phyloP scores from a whole-genome alignment of 2,329 filamentous ascomycete genomes.

The Teratosphaeria zuluensis region DNA sequence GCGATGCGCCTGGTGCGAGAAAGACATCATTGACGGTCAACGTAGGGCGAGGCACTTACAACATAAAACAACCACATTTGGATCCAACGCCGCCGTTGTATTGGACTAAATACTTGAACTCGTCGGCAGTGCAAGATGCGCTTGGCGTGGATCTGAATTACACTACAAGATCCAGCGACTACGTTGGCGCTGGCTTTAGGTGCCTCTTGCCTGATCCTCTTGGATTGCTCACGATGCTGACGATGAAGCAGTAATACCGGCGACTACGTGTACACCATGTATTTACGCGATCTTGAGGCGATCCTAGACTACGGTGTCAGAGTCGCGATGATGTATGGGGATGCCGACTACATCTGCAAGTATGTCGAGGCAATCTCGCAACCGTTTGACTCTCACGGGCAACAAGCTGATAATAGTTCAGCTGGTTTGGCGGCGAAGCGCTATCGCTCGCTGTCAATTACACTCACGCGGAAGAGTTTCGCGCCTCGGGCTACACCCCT shows the following conservation, averaged over 20 bases:
- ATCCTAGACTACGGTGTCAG: constrained; percentile 32
- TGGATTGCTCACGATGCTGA: neutral
- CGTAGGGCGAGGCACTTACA: constrained; percentile 44
- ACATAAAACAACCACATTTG: constrained; percentile 42
- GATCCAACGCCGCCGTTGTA: constrained; percentile 32
- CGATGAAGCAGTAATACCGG: constrained; percentile 12
- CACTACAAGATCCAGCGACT: constrained; percentile 24
- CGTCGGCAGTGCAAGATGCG: constrained; percentile 44
- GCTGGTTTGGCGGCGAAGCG: neutral
- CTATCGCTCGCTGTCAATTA: constrained; percentile 29
- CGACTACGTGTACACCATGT: constrained; percentile 55
- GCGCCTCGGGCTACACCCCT: constrained; percentile 17
- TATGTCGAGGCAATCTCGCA: constrained; percentile 21
- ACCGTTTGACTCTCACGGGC: neutral
- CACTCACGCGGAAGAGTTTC: constrained; percentile 23
- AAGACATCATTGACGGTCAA: neutral
- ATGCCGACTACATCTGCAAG: constrained; percentile 30
- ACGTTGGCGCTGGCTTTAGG: neutral
- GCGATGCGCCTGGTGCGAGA: neutral
- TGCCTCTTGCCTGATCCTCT: neutral
- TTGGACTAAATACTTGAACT: constrained; percentile 47
- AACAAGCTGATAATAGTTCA: neutral
- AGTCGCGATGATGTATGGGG: constrained; percentile 32
- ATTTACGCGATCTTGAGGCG: constrained; percentile 34
- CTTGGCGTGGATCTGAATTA: constrained; percentile 52